Conservation (phyloP, 2,329 filamentous ascomycete genomes). For the Paecilomyces niveus region DNA sequence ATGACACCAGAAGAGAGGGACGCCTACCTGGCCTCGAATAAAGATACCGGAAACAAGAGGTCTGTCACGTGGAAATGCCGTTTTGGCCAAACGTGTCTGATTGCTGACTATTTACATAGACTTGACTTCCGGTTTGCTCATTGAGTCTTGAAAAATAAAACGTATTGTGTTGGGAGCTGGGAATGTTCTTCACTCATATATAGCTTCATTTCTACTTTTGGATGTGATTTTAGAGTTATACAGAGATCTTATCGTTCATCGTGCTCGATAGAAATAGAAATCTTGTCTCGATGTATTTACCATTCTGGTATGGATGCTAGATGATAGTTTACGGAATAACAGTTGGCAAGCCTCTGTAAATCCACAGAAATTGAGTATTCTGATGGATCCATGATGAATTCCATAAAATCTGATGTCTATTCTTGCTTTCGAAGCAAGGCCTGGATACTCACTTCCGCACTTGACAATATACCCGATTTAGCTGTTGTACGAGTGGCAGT, state of each 20-base stretch:
- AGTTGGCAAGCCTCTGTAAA: no score
- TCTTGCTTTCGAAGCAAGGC: no score
- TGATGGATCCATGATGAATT: no score
- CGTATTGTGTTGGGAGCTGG: not conserved
- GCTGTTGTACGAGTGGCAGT: no score
- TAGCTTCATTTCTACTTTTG: not conserved
- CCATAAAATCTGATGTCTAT: no score
- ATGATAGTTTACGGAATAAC: no score
- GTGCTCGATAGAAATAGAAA: not conserved
- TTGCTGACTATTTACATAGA: conserved; percentile 11
- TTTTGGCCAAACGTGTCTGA: not conserved
- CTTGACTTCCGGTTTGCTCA: conserved; percentile 33
- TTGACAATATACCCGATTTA: no score
- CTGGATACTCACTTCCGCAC: no score
- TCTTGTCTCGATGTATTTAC: not conserved
- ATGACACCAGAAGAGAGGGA: conserved; percentile 34
- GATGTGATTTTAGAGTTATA: not conserved
- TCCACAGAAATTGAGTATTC: no score
- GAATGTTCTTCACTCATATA: not conserved
- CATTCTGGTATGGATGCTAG: no score
- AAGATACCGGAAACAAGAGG: conserved; percentile 39
- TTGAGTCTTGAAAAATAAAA: conserved; percentile 7
- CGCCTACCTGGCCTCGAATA: conserved; percentile 31
- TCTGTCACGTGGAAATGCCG: conserved; percentile 5
- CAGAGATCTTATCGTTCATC: not conserved